Evolutionary conservation across 768 basidiomycete species (phyloP).

Genomic region (Agaricus subrufescens): DNA sequence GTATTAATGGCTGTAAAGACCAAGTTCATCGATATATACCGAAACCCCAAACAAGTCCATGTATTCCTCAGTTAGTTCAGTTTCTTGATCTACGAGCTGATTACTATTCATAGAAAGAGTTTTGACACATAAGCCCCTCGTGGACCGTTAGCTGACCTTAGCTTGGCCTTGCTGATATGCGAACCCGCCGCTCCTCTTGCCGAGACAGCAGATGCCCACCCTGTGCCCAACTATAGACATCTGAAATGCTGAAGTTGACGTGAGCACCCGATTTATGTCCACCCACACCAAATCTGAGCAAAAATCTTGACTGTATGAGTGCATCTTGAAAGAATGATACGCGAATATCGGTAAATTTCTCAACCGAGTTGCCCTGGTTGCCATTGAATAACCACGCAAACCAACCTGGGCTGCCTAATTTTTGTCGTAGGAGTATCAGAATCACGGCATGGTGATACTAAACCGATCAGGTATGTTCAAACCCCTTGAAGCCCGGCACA

Average conservation of each 20-base stretch:
- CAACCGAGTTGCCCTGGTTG: constrained; percentile 16
- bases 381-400: constrained; percentile 11
- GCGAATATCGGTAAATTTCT: constrained; percentile 16
- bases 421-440: not conserved
- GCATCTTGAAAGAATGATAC: constrained; percentile 14
- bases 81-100: not conserved
- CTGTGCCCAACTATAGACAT: constrained; percentile 22
- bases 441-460: too few species aligned
- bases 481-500: too few species aligned
- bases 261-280: not conserved
- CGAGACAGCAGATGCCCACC: constrained; percentile 19
- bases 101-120: too few species aligned
- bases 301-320: too few species aligned
- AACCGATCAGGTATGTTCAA: too few species aligned
- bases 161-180: too few species aligned
- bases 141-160: too few species aligned
- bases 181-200: constrained; percentile 10
- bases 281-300: too few species aligned
- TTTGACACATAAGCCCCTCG: not conserved
- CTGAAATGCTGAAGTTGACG: constrained; percentile 19
- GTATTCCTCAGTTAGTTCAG: not conserved
- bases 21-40: too few species aligned
- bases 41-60: too few species aligned
- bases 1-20: too few species aligned
- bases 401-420: constrained; percentile 8